These are phyloP conservation scores for Fusarium sp. DNA, from an alignment of 2,329 filamentous ascomycete species.

Conservation along the genomic window DNA sequence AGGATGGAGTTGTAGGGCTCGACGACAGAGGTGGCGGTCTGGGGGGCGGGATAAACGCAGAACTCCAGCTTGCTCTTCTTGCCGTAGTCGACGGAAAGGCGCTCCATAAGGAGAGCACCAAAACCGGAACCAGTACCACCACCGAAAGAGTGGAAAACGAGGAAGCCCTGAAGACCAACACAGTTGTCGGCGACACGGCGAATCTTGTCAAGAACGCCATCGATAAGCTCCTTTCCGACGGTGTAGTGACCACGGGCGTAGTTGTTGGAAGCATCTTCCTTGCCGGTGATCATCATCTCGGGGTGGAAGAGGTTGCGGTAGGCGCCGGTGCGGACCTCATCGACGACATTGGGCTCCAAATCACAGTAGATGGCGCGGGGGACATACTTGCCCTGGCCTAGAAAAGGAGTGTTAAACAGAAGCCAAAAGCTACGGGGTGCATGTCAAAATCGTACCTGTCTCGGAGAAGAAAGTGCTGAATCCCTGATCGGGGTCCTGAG, in stretches of 20 bases:
- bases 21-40: constrained; percentile 96
- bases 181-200: constrained; percentile 98
- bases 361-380: constrained; percentile 99
- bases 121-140: constrained; percentile 99
- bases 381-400: constrained; percentile 98
- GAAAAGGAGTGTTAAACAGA: constrained; percentile 32
- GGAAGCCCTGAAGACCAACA: constrained; percentile 96
- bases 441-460: constrained; percentile 75
- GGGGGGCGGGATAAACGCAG: constrained; percentile 97
- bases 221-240: constrained; percentile 98
- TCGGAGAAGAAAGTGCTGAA: constrained; percentile 99
- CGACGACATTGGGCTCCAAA: constrained; percentile 99
- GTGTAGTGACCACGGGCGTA: constrained; percentile 99
- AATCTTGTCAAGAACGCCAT: constrained; percentile 97
- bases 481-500: constrained; percentile 89
- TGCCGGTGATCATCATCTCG: constrained; percentile 99
- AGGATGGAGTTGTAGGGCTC: constrained; percentile 99
- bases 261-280: constrained; percentile 99
- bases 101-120: constrained; percentile 98
- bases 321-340: constrained; percentile 96
- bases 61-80: constrained; percentile 99
- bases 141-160: constrained; percentile 99
- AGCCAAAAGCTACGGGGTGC: neutral
- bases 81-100: constrained; percentile 97
- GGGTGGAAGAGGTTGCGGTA: constrained; percentile 99